Conservation (phyloP, 2,329 filamentous ascomycete species). For the Fusarium foetens region DNA sequence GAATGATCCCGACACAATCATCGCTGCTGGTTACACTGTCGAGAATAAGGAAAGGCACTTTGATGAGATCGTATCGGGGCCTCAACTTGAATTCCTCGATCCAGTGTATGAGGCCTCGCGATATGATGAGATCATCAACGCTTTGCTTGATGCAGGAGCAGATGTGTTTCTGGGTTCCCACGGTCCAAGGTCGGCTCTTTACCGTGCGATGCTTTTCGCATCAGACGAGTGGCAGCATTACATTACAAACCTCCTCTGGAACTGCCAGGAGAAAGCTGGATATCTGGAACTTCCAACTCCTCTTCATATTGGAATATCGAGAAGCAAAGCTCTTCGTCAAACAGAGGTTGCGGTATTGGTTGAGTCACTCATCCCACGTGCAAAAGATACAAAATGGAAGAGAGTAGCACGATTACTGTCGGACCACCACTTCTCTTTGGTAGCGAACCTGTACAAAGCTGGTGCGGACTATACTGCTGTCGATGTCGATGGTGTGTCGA, state of each 20-base stretch:
- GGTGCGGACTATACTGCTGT: slow-evolving; percentile 19
- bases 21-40: slow-evolving; percentile 7
- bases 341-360: slow-evolving; percentile 10
- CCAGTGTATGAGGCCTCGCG: not conserved
- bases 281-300: not conserved
- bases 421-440: slow-evolving; percentile 17
- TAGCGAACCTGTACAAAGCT: slow-evolving; percentile 6
- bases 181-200: not conserved
- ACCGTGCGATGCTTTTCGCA: slow-evolving; percentile 24
- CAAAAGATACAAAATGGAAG: slow-evolving; percentile 8
- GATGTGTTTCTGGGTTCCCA: not conserved
- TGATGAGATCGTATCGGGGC: not conserved
- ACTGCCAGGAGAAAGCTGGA: not conserved
- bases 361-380: not conserved
- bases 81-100: not conserved
- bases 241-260: slow-evolving; percentile 12
- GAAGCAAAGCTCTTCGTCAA: slow-evolving; percentile 21
- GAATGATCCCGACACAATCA: not conserved
- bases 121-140: slow-evolving; percentile 24
- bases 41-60: not conserved
- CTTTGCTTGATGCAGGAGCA: slow-evolving; percentile 18
- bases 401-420: slow-evolving; percentile 6
- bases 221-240: slow-evolving; percentile 20
- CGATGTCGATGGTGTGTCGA: not conserved
- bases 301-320: not conserved